Percentiles rank a stretch among this genome's conserved stretches.
Conservation (phyloP, 2,329 filamentous ascomycete genomes). For the Aschersonia sp. region DNA sequence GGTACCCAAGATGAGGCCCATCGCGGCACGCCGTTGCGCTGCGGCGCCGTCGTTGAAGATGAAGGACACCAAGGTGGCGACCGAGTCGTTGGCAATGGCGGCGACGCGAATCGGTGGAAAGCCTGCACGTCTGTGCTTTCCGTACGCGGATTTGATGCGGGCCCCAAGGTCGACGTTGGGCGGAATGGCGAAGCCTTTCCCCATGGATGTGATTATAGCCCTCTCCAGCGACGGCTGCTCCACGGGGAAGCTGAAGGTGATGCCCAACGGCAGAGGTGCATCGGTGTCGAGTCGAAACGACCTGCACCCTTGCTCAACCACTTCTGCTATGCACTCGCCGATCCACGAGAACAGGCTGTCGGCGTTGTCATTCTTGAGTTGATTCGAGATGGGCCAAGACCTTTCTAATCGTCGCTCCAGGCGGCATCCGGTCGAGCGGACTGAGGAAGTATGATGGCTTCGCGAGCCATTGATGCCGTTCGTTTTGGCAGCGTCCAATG, state of each 20-base stretch:
- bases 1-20: constrained; percentile 72
- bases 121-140: constrained; percentile 25
- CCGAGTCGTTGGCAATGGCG: constrained; percentile 71
- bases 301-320: constrained; percentile 45
- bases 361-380: constrained; percentile 59
- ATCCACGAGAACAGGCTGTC: constrained; percentile 73
- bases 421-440: constrained; percentile 12
- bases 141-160: constrained; percentile 44
- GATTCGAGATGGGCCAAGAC: constrained; percentile 60
- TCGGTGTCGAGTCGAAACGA: constrained; percentile 24
- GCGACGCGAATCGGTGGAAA: constrained; percentile 56
- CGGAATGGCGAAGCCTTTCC: constrained; percentile 53
- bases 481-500: neutral
- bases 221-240: constrained; percentile 46
- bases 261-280: constrained; percentile 44
- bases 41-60: constrained; percentile 54
- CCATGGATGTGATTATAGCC: constrained; percentile 53
- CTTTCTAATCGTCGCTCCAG: constrained; percentile 50
- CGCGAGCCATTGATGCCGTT: constrained; percentile 4
- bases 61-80: constrained; percentile 65
- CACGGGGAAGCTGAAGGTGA: constrained; percentile 61
- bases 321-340: constrained; percentile 59
- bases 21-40: constrained; percentile 49
- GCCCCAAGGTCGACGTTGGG: constrained; percentile 45
- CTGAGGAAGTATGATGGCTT: neutral